Base-by-base conservation (phyloP, 2,329 filamentous ascomycete species). In the Fusarium nanum region DNA sequence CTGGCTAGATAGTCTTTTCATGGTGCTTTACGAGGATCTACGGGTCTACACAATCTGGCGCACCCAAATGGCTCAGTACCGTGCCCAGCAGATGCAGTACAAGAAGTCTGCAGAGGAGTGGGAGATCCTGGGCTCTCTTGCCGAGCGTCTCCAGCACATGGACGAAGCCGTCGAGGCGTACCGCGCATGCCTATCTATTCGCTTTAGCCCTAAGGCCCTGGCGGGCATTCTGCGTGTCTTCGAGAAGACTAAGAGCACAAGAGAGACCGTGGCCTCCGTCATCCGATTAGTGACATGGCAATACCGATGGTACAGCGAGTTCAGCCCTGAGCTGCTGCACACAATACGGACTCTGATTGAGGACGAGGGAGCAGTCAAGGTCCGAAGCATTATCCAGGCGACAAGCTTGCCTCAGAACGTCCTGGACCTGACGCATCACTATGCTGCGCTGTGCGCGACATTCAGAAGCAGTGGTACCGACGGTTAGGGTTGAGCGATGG, bases 21-120 rank as follows among this genome's bases (percentile, higher is more conserved):
- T 99, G 96, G 96, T 98, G 0, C 87, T 99, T 5, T 99, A 99
- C 79, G 96, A 99, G 80, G 96, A 99, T 77, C 87, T 99, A 20
- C 93, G 96, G 52, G 95, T 99, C 47, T 99, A 99, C 84, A 99
- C 96, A 14, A 99, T 99, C 80, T 99, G 96, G 96, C 91, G 96
- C 60, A 98, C 96, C 1, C 96, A 99, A 79, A 96, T 98, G 89
- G 93, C 94, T 1, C 95, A 98, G 79, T 98, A 94, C 78, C 91
- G 93, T 23, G 93, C 95, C 56, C 95, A 98, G 80, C 92, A 95
- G 67, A 91, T 97, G 80, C 91, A 97, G 72, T 99, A 98, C 84
- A 96, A 96, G 82, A 99, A 98, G 83, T 96, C 92, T 2, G 92
- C 95, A 3, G 94, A 97, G 73, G 96, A 99, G 79, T 99, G 96